Conservation (phyloP, 345 rosid species). For the Turritis glabra region DNA sequence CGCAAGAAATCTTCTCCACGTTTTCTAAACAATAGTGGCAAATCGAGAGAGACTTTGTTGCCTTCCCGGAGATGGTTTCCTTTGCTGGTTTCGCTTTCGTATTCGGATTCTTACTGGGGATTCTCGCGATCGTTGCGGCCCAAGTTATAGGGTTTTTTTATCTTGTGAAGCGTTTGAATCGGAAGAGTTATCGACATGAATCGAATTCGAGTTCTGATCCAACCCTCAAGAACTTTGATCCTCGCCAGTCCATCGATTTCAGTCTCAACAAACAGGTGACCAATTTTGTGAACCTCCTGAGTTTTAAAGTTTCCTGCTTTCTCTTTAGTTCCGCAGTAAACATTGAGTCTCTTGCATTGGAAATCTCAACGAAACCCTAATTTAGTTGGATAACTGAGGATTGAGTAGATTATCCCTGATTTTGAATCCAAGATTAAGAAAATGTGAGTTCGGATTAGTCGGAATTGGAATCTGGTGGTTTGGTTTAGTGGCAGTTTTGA, state of each 20-base stretch:
- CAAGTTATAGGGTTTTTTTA: constrained; percentile 43
- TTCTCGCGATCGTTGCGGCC: constrained; percentile 35
- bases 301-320: background rate
- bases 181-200: constrained; percentile 31
- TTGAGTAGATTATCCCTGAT: background rate
- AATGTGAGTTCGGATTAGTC: background rate
- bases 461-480: background rate
- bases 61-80: constrained; percentile 34
- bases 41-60: background rate
- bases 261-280: constrained; percentile 52
- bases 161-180: constrained; percentile 43
- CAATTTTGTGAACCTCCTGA: background rate
- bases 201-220: constrained; percentile 21
- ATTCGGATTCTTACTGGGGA: constrained; percentile 51
- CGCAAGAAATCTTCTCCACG: constrained; percentile 2
- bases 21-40: background rate
- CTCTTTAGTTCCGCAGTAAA: background rate
- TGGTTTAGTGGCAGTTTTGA: background rate
- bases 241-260: constrained; percentile 46
- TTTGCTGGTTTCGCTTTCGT: constrained; percentile 37
- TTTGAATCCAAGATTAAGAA: background rate
- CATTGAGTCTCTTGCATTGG: background rate
- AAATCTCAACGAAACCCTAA: background rate
- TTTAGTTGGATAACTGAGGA: background rate
- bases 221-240: constrained; percentile 36